Base-by-base conservation (phyloP, 2,329 filamentous ascomycete genomes). In the Dothiorella sarmentorum region DNA sequence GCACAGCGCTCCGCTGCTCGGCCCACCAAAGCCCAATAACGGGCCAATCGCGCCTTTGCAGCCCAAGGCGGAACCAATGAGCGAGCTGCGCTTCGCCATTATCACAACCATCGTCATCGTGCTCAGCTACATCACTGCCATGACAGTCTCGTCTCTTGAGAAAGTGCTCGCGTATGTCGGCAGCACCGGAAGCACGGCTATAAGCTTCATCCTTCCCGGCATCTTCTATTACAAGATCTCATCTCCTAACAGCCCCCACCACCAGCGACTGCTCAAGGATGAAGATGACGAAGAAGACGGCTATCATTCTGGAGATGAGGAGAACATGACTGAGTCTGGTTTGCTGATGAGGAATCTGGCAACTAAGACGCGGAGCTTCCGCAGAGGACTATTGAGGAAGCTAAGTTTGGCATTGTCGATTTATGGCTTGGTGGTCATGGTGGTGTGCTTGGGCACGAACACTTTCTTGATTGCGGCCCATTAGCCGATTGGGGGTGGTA, bases 191-290 rank as follows among this genome's bases (percentile, higher is more conserved):
- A 93, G 88, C 53, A 99, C 94, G 0, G 91, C 90, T 61, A 99
- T 99, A 67, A 96, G 90, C 62, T 99, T 99, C 71, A 97, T 99
- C 64, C 81, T 99, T 0, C 94, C 94, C 0, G 94, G 94, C 0
- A 76, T 99, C 3, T 99, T 99, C 73, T 99, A 97, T 75, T 99
- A 97, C 77, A 97, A 97, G 75, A 97, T 99, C 61, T 95, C 91
- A 11, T 86, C 90, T 22, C 94, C 94, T 0, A 88, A 96, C 58
- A 93, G 90, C 43, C 82, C 87, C 26, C 85, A 93, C 62, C 91
- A 97, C 66, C 93, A 96, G 71, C 85, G 88, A 13, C 78, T 97
- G 9, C 79, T 91, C 62, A 97, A 97, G 72, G 91, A 94, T 68
- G 91, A 97, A 64, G 94, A 97, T 66, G 90, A 93, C 63, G 85